Percentiles rank a stretch among this genome's conserved stretches.
These are phyloP conservation scores for Solanum peruvianum DNA, from an alignment of 257 asterid genomes.

Conservation along the genomic window DNA sequence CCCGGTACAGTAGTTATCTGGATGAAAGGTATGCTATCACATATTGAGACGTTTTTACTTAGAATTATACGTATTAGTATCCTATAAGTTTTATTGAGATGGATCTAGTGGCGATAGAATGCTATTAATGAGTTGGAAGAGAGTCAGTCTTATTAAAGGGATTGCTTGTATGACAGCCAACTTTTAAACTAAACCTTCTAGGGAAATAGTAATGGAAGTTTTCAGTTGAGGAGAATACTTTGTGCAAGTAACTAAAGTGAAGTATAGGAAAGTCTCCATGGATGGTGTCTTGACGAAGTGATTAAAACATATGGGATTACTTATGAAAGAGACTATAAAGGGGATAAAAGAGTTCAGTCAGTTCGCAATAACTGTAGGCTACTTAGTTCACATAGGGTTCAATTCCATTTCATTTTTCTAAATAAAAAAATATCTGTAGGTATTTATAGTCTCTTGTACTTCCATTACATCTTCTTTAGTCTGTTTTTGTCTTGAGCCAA, in stretches of 20 bases:
- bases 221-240: neutral
- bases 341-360: neutral
- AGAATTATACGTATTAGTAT: neutral
- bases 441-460: neutral
- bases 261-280: neutral
- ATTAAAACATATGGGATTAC: neutral
- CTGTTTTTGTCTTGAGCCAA: too few relatives aligned
- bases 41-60: neutral
- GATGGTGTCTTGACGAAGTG: neutral
- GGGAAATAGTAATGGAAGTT: neutral
- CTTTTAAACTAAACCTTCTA: neutral
- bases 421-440: neutral
- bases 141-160: neutral
- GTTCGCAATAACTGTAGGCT: neutral
- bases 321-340: neutral
- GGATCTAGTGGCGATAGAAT: neutral
- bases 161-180: neutral
- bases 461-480: neutral
- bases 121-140: neutral
- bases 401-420: neutral
- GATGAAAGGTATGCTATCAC: conserved; percentile 43
- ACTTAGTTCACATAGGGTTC: neutral
- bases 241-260: neutral
- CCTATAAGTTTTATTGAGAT: neutral
- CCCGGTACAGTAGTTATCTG: conserved; percentile 46